Evolutionary conservation across 768 basidiomycete species (phyloP).

Genomic region (Rhodocollybia butyracea): DNA sequence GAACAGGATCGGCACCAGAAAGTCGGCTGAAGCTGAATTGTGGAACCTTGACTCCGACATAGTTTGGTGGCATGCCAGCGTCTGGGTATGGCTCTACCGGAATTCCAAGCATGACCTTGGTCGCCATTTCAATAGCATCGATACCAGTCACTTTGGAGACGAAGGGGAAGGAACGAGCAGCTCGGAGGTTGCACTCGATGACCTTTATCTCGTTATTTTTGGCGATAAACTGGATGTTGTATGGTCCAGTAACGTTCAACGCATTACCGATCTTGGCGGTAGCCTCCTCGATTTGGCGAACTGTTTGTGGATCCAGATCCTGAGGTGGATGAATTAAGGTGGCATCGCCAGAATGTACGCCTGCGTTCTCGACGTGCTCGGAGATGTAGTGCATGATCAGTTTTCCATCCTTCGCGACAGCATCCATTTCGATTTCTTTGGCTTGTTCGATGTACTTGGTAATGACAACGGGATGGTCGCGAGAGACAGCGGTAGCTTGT

Average conservation of each 20-base stretch:
- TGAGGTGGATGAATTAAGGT: conserved; percentile 98
- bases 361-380: conserved; percentile 98
- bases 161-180: conserved; percentile 97
- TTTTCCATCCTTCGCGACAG: conserved; percentile 94
- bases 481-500: conserved; percentile 94
- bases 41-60: conserved; percentile 99
- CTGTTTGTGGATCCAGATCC: conserved; percentile 95
- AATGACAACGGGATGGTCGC: conserved; percentile 96
- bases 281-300: conserved; percentile 93
- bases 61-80: conserved; percentile 80
- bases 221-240: conserved; percentile 99
- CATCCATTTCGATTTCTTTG: conserved; percentile 99
- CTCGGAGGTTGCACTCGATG: conserved; percentile 98
- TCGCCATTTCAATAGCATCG: conserved; percentile 98
- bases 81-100: conserved; percentile 92
- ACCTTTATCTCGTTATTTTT: conserved; percentile 99
- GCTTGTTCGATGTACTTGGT: conserved; percentile 99
- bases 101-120: conserved; percentile 94
- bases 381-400: conserved; percentile 99
- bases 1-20: conserved; percentile 94
- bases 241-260: conserved; percentile 96
- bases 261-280: conserved; percentile 97
- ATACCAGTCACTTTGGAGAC: conserved; percentile 98
- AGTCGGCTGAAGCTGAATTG: conserved; percentile 98
- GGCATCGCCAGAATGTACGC: conserved; percentile 98